A percentile compares a stretch with the other conserved stretches of the same genome.
These are phyloP conservation scores for Candida sakaeoensis DNA, from an alignment of 805 yeast species.

Conservation along the genomic window DNA sequence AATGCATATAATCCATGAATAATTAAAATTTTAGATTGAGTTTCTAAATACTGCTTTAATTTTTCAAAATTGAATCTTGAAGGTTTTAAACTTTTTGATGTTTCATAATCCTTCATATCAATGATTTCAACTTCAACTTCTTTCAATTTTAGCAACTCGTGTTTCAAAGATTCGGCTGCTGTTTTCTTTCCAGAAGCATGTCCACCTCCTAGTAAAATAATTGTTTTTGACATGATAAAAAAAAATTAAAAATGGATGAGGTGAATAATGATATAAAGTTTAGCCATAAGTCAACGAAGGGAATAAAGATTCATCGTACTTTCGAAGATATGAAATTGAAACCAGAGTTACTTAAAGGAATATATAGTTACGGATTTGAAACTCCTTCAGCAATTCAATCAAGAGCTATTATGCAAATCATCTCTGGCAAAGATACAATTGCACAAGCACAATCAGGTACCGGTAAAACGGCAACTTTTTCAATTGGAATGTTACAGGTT, in stretches of 20 bases:
- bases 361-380: constrained; percentile 91
- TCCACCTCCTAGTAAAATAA: constrained; percentile 60
- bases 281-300: constrained; percentile 42
- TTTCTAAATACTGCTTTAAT: constrained; percentile 17
- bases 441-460: constrained; percentile 99
- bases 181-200: constrained; percentile 54
- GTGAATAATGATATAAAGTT: constrained; percentile 53
- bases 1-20: constrained; percentile 81
- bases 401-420: constrained; percentile 93
- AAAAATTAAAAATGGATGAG: constrained; percentile 32
- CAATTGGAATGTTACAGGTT: constrained; percentile 88
- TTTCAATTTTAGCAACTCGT: constrained; percentile 17
- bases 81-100: constrained; percentile 29
- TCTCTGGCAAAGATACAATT: constrained; percentile 89
- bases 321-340: constrained; percentile 41
- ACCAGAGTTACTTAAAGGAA: constrained; percentile 45
- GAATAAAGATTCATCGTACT: constrained; percentile 49
- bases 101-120: constrained; percentile 41
- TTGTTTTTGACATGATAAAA: constrained; percentile 1
- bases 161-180: constrained; percentile 33
- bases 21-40: constrained; percentile 28
- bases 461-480: constrained; percentile 97
- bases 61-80: constrained; percentile 38
- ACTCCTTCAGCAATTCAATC: constrained; percentile 96
- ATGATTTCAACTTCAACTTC: constrained; percentile 28